Percentiles rank a stretch among this genome's conserved stretches.
These are phyloP conservation scores for Monosporascus ibericus DNA, from an alignment of 2,329 filamentous ascomycete genomes.

Conservation along the genomic window DNA sequence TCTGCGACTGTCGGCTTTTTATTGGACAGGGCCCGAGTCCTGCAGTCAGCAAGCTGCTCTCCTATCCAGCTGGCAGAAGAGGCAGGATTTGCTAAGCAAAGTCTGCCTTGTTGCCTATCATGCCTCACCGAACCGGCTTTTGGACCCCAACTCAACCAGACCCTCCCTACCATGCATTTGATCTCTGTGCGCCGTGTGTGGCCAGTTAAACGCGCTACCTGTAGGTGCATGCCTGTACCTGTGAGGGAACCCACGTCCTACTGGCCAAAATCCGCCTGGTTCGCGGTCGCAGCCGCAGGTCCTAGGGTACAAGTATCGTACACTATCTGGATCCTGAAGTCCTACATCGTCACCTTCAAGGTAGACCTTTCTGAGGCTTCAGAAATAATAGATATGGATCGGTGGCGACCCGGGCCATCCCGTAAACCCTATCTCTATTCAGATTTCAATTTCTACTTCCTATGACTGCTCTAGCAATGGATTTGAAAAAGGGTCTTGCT, in stretches of 20 bases:
- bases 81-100: slow-evolving; percentile 24
- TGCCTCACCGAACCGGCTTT: slow-evolving; percentile 27
- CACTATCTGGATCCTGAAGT: slow-evolving; percentile 21
- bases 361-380: slow-evolving; percentile 16
- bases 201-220: slow-evolving; percentile 24
- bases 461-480: slow-evolving; percentile 16
- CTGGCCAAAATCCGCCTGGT: slow-evolving; percentile 18
- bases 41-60: slow-evolving; percentile 26
- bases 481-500: slow-evolving; percentile 18
- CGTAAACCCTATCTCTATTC: slow-evolving; percentile 18
- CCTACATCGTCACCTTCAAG: slow-evolving; percentile 25
- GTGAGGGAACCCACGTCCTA: slow-evolving; percentile 23
- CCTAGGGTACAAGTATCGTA: slow-evolving; percentile 24
- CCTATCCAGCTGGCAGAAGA: slow-evolving; percentile 26
- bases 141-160: slow-evolving; percentile 26
- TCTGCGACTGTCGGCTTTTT: slow-evolving; percentile 12
- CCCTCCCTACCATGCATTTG: slow-evolving; percentile 17
- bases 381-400: slow-evolving; percentile 25
- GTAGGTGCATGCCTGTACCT: slow-evolving; percentile 18
- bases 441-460: slow-evolving; percentile 14
- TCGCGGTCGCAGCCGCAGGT: slow-evolving; percentile 23
- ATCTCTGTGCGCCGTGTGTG: slow-evolving; percentile 23
- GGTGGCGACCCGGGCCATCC: slow-evolving; percentile 22
- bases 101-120: slow-evolving; percentile 31
- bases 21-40: slow-evolving; percentile 27